Percentiles rank a stretch among this genome's conserved stretches.
These are phyloP conservation scores for Pseudocohnilembus persalinus DNA, from an alignment of 169 alveolate genomes.

Conservation along the genomic window DNA sequence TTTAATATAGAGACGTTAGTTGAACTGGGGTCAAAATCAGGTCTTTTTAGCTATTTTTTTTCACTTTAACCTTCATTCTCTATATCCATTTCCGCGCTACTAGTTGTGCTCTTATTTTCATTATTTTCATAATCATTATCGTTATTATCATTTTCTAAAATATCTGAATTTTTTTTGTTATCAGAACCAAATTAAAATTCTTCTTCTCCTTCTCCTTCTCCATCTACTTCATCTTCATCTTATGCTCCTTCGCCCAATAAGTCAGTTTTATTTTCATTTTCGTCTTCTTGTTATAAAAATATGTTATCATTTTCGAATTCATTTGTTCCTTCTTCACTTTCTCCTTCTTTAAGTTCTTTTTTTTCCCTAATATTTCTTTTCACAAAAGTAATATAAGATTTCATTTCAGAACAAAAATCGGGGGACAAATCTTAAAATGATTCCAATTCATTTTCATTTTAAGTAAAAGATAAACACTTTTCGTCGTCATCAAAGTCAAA, in stretches of 20 bases:
- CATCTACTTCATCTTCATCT: conserved; percentile 5
- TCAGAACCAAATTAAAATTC: background rate
- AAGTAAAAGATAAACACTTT: conserved; percentile 1
- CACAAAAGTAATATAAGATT: conserved; percentile 17
- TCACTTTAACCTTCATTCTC: too few relatives aligned
- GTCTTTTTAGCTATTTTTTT: too few relatives aligned
- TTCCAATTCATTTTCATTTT: conserved; percentile 10
- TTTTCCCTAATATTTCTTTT: conserved; percentile 5
- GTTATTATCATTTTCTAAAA: background rate
- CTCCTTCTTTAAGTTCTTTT: conserved; percentile 7
- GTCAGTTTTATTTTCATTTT: conserved; percentile 6
- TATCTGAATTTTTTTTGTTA: background rate
- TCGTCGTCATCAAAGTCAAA: conserved; percentile 26
- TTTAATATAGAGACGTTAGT: too few relatives aligned
- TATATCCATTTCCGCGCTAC: background rate
- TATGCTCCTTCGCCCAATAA: background rate
- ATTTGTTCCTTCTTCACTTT: conserved; percentile 14
- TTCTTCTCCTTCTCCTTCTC: background rate
- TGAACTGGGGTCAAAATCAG: too few relatives aligned
- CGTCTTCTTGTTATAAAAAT: conserved; percentile 17
- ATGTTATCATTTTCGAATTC: conserved; percentile 25
- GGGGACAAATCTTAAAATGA: conserved; percentile 1
- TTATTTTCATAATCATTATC: background rate
- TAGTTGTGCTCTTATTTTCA: background rate
- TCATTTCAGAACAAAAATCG: conserved; percentile 5